These are phyloP conservation scores for Exophiala phaeomuriformis DNA, from an alignment of 2,329 filamentous ascomycete species.

Conservation along the genomic window DNA sequence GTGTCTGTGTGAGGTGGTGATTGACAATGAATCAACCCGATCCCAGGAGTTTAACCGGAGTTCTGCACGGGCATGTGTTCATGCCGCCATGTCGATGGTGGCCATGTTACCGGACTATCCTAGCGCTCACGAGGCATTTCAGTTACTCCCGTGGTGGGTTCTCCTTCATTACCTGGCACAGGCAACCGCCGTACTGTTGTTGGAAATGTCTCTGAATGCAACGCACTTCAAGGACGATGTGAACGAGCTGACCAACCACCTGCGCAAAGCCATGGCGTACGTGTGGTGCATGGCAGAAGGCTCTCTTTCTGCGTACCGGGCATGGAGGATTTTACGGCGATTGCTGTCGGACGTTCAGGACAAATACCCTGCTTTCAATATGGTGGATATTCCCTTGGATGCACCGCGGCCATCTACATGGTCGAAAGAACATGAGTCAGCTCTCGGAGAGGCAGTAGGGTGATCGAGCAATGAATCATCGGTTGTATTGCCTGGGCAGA, in stretches of 20 bases:
- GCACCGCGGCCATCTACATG: slow-evolving; percentile 11
- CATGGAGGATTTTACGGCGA: slow-evolving; percentile 19
- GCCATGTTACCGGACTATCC: slow-evolving; percentile 27
- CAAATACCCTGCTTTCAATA: slow-evolving; percentile 2
- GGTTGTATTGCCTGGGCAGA: no score
- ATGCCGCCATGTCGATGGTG: slow-evolving; percentile 25
- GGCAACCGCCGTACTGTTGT: slow-evolving; percentile 26
- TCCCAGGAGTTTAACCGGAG: slow-evolving; percentile 19
- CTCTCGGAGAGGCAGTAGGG: slow-evolving; percentile 1
- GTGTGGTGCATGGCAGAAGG: slow-evolving; percentile 18
- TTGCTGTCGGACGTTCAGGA: slow-evolving; percentile 11
- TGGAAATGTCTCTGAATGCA: slow-evolving; percentile 26
- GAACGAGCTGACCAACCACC: slow-evolving; percentile 18
- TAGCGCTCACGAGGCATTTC: slow-evolving; percentile 20
- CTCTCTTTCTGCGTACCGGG: slow-evolving; percentile 17
- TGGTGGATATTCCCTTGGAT: slow-evolving; percentile 9
- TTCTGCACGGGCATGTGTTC: slow-evolving; percentile 25
- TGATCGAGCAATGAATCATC: background rate
- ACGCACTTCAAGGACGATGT: slow-evolving; percentile 23
- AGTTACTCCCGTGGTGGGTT: slow-evolving; percentile 28
- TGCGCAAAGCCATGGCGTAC: slow-evolving; percentile 28
- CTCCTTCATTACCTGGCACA: slow-evolving; percentile 29
- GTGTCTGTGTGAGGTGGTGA: slow-evolving; percentile 27
- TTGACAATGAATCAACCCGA: slow-evolving; percentile 24
- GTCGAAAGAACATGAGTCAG: slow-evolving; percentile 9